A percentile compares a stretch with the other conserved stretches of the same genome.
phyloP scores from a whole-genome alignment of 176 grass and related monocot species.

The Oryza nivara region DNA sequence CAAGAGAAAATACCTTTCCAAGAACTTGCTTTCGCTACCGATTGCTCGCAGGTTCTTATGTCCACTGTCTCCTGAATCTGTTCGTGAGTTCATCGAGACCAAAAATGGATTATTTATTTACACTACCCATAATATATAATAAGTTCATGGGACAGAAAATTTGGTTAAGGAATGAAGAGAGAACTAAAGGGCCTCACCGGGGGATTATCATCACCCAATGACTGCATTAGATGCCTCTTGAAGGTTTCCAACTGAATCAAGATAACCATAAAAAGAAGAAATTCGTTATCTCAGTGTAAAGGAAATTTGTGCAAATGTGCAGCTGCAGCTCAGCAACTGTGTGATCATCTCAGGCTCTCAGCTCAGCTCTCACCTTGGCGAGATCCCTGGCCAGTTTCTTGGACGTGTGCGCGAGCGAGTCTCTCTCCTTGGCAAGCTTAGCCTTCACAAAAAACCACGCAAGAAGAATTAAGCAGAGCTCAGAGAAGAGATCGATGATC shows the following conservation, averaged over 20 bases:
- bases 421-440: conserved; percentile 75
- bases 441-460: conserved; percentile 29
- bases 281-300: background rate
- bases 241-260: conserved; percentile 77
- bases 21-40: conserved; percentile 64
- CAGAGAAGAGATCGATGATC: background rate
- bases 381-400: conserved; percentile 92
- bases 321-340: background rate
- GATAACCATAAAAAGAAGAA: conserved; percentile 3
- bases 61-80: conserved; percentile 76
- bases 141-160: background rate
- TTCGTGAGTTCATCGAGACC: background rate
- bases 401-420: conserved; percentile 69
- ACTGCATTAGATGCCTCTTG: conserved; percentile 92
- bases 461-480: background rate
- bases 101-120: background rate
- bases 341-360: background rate
- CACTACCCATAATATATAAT: background rate
- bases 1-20: conserved; percentile 57
- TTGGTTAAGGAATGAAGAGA: conserved; percentile 1
- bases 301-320: background rate
- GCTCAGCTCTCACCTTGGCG: conserved; percentile 54
- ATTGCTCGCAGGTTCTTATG: conserved; percentile 75
- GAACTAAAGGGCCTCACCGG: conserved; percentile 35
- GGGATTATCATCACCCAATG: conserved; percentile 72